Conservation (phyloP, 139 green algal genomes). For the Nannochloris sp. region DNA sequence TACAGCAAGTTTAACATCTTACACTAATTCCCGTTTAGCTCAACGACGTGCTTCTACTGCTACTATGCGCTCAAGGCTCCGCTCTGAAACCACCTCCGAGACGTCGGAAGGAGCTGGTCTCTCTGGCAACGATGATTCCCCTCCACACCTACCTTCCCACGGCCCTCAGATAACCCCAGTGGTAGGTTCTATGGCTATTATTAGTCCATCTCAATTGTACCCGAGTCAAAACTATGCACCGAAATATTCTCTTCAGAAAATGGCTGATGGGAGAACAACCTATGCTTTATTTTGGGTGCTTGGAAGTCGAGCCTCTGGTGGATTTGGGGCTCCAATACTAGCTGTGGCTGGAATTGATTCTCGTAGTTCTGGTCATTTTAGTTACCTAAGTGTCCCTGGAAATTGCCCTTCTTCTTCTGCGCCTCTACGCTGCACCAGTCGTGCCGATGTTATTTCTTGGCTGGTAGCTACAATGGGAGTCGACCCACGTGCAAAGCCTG, state of each 20-base stretch:
- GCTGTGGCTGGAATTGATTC: neutral
- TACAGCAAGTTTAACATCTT: too few relatives aligned
- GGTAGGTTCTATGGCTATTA: neutral
- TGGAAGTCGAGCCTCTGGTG: too few relatives aligned
- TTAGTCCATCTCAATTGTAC: neutral
- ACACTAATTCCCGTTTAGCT: too few relatives aligned
- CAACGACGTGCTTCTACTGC: too few relatives aligned
- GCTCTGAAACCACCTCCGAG: neutral
- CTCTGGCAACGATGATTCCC: too few relatives aligned
- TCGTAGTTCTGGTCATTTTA: neutral
- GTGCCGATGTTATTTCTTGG: neutral
- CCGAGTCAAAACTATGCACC: neutral
- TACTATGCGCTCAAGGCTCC: neutral
- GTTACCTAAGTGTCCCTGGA: neutral
- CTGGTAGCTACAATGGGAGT: neutral
- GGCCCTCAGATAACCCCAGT: too few relatives aligned
- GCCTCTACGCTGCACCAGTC: neutral
- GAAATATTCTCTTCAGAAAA: neutral
- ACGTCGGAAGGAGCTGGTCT: neutral
- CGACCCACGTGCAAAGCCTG: neutral
- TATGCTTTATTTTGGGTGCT: slow-evolving; percentile 3
- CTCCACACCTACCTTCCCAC: too few relatives aligned
- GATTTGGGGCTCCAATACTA: too few relatives aligned
- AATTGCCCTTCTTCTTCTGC: neutral
- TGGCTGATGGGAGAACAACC: neutral